Conservation (phyloP, 2,329 filamentous ascomycete genomes). For the Blastomyces percursus region DNA sequence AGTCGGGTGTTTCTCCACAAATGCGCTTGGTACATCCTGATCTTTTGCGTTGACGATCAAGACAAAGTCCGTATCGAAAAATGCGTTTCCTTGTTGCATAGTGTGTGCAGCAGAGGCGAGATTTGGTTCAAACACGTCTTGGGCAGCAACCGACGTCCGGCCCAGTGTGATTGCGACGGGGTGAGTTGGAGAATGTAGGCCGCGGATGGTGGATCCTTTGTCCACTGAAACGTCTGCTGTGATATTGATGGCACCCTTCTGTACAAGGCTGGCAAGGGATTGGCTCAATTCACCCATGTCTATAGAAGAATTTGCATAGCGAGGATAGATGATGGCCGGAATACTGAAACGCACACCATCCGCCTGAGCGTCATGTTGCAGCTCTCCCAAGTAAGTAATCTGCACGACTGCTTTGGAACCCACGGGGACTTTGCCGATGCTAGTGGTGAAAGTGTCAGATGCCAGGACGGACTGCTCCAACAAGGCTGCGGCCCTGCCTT, state of each 20-base stretch:
- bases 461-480: slow-evolving; percentile 51
- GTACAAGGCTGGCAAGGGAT: slow-evolving; percentile 14
- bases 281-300: slow-evolving; percentile 3
- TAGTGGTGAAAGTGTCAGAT: slow-evolving; percentile 57
- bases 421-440: slow-evolving; percentile 55
- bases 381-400: slow-evolving; percentile 56
- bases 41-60: slow-evolving; percentile 53
- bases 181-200: slow-evolving; percentile 54
- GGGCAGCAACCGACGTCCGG: slow-evolving; percentile 39
- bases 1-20: slow-evolving; percentile 55
- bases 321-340: slow-evolving; percentile 54
- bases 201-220: slow-evolving; percentile 46
- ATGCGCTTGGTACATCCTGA: slow-evolving; percentile 49
- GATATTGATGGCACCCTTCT: slow-evolving; percentile 41
- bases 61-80: slow-evolving; percentile 55
- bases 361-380: slow-evolving; percentile 59
- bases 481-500: slow-evolving; percentile 53
- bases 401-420: slow-evolving; percentile 47
- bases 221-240: slow-evolving; percentile 51
- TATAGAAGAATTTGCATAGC: slow-evolving; percentile 43
- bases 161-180: slow-evolving; percentile 56
- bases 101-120: slow-evolving; percentile 53
- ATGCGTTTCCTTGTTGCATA: slow-evolving; percentile 24
- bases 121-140: slow-evolving; percentile 42
- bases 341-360: slow-evolving; percentile 60